Evolutionary conservation across 176 grass and related monocot genomes (phyloP).

Genomic region (Rhipidocladum racemiflorum): DNA sequence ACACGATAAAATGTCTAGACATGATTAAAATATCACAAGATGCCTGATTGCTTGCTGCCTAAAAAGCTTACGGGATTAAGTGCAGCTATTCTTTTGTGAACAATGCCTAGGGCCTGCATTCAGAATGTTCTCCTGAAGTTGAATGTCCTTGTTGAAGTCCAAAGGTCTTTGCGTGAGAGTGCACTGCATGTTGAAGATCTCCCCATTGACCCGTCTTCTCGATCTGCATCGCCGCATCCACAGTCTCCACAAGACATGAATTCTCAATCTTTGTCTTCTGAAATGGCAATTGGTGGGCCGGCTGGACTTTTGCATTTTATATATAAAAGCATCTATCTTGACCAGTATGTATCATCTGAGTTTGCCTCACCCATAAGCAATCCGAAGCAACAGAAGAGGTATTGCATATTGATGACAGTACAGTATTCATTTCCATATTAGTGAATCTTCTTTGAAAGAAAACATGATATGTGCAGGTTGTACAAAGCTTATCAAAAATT

Average conservation of each 20-base stretch:
- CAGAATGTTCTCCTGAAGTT: conserved; percentile 85
- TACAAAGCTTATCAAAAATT: conserved; percentile 90
- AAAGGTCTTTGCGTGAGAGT: conserved; percentile 68
- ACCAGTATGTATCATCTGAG: conserved; percentile 90
- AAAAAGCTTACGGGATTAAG: conserved; percentile 25
- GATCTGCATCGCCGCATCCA: conserved; percentile 15
- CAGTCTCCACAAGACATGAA: conserved; percentile 25
- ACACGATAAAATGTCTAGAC: conserved; percentile 3
- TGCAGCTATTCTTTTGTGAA: conserved; percentile 15
- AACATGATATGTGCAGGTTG: conserved; percentile 51
- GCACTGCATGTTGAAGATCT: conserved; percentile 72
- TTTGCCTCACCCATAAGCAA: conserved; percentile 61
- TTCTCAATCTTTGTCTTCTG: conserved; percentile 45
- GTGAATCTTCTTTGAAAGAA: conserved; percentile 11
- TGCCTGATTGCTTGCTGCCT: neutral
- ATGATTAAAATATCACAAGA: conserved; percentile 16
- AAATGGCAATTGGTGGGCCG: conserved; percentile 58
- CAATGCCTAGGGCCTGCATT: conserved; percentile 58
- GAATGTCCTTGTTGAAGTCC: conserved; percentile 78
- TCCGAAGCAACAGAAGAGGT: conserved; percentile 88
- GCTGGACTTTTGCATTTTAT: conserved; percentile 98
- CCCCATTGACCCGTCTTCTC: conserved; percentile 45
- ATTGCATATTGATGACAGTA: neutral
- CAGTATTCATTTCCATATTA: neutral
- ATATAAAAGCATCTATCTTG: conserved; percentile 86